Evolutionary conservation across 768 basidiomycete genomes (phyloP), one percentile per base, ranked within the genome.

Genomic region (Clitopilus hobsonii): DNA sequence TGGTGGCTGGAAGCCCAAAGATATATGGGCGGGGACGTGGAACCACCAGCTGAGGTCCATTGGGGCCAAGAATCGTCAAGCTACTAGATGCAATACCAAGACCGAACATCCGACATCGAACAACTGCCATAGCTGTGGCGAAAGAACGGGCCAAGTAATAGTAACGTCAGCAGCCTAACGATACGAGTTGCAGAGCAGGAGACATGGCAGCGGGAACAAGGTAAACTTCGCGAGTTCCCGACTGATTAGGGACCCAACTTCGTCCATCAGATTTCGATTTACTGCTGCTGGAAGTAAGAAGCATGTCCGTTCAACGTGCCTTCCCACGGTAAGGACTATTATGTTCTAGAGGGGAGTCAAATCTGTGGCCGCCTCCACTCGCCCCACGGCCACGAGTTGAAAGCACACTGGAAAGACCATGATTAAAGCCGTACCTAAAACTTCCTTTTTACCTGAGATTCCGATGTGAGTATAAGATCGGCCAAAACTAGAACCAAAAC

Each of bases 261-360:
- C 22, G 41, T 45, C 41, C 41, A 45, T 45, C 41, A 45, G 41
- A 45, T 45, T 45, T 45, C 41, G 41, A 45, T 45, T 45, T 45
- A 45, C 41, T 8, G 22, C 22, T 18, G 11, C 5, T 10, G 11
- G 41, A 45, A 45, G 41, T 3, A 36, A n/a, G 41, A 45, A 45
- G 41, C 22, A 45, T 45, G 11, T 18, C 41, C 41, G 7, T 16
- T 20, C 41, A 45, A 45, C 41, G 41, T 45, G 41, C 18, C 41
- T 45, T 45, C 41, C 41, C 41, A 45, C 41, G 16, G 41, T 11
- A 45, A 18, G 41, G 2, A 45, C 41, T 45, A 45, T 16, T 45
- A 45, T 45, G n/a, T 4, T 45, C 41, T 23, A 2, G 41, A 20
- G 22, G 22, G 41, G 10, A 10, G 10, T 10, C 41, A 5, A 45